These are phyloP conservation scores for Serendipita vermifera DNA, from an alignment of 768 basidiomycete species.

Conservation along the genomic window DNA sequence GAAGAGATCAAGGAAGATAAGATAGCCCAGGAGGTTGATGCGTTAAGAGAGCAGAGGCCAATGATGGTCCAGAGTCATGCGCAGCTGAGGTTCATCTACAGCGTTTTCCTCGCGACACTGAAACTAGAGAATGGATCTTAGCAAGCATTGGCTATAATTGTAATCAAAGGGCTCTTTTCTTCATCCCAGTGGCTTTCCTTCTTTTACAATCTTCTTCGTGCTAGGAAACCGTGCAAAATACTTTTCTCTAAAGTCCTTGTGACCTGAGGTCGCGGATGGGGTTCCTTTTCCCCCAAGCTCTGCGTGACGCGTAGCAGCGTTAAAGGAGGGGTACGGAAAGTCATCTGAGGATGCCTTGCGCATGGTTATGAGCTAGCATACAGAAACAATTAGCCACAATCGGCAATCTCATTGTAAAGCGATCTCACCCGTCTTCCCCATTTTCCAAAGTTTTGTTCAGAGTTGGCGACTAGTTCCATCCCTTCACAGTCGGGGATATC, in stretches of 20 bases:
- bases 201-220: neutral
- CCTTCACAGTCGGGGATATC: slow-evolving; percentile 78
- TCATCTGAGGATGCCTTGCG: slow-evolving; percentile 43
- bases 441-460: slow-evolving; percentile 82
- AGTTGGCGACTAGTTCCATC: slow-evolving; percentile 80
- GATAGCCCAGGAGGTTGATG: slow-evolving; percentile 61
- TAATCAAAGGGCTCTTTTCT: no score
- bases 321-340: slow-evolving; percentile 46
- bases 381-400: neutral
- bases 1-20: slow-evolving; percentile 37
- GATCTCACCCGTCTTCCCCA: slow-evolving; percentile 79
- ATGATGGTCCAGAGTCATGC: slow-evolving; percentile 68
- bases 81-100: slow-evolving; percentile 53
- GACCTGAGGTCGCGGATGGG: slow-evolving; percentile 48
- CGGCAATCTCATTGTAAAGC: neutral
- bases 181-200: no score
- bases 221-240: slow-evolving; percentile 66
- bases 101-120: slow-evolving; percentile 30
- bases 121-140: neutral
- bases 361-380: slow-evolving; percentile 79
- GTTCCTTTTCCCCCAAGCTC: slow-evolving; percentile 12
- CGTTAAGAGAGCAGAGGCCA: slow-evolving; percentile 64
- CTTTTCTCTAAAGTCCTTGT: slow-evolving; percentile 78
- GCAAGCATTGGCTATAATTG: no score
- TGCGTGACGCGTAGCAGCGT: slow-evolving; percentile 20